Base-by-base conservation (phyloP, 352 stramenopile species). In the Phytophthora megakarya region DNA sequence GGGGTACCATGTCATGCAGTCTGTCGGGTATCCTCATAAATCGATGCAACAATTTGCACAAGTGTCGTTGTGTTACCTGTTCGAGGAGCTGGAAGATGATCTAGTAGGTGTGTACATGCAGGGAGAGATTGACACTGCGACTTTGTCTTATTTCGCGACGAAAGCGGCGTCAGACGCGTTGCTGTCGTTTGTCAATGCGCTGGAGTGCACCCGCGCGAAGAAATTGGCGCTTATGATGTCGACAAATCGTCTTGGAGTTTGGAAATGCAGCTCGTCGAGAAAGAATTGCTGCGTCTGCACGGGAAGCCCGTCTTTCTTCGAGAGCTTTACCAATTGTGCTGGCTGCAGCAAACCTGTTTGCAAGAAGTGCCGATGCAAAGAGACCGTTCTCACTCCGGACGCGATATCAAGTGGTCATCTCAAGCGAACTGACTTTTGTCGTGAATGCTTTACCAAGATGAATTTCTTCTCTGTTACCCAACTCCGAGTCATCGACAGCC, bases 1-100 rank as follows among this genome's bases (percentile, higher is more conserved):
- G 46, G 70, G 55, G 3, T 81, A 75, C 32, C 66, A 76, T 12
- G 21, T 65, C 45, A 51, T 80, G 57, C 65, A 75, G 25, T 80
- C 72, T 1, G 33, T 80, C 4, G 30, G 32, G 44, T 56, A 30
- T 37, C 47, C 39, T 33, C 28, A 38, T 7, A 52, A 54, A 43
- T 21, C 52, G 21, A 45, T 55, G 37, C 61, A 61, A 50, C 50
- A 63, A 6, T 42, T 59, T 19, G 39, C 38, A 7, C 46, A 65
- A n/a, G 19, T 54, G 15, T 69, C 54, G 19, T 38, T 69, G 5
- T 76, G 63, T 42, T 79, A 74, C 38, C 44, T 73, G 19, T 35
- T 79, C 15, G 67, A 79, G 49, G 49, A 70, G 26, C 52, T 69
- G 18, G 53, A 69, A 26, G 42, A 58, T 33, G 18, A 46, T 22